These are phyloP conservation scores for Polygonum aviculare DNA, from an alignment of 148 eudicot species.

Conservation along the genomic window DNA sequence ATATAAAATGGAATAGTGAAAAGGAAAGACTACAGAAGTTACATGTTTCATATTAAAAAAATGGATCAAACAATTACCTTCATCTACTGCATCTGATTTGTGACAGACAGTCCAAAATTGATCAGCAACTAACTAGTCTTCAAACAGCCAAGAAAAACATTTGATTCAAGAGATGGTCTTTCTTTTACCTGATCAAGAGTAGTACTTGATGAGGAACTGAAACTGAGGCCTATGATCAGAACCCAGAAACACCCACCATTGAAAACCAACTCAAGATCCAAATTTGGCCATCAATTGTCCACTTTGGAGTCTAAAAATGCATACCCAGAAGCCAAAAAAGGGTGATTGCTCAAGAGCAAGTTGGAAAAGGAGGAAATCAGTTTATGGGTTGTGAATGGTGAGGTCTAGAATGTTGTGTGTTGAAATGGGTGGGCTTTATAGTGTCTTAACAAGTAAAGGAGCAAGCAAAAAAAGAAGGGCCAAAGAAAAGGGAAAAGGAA, in stretches of 20 bases:
- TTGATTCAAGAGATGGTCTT: not conserved
- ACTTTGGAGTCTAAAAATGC: not conserved
- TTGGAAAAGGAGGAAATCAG: not conserved
- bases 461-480: not conserved
- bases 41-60: not conserved
- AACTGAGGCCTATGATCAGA: not conserved
- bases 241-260: not conserved
- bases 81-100: not conserved
- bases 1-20: not conserved
- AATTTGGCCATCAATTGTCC: not conserved
- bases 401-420: not conserved
- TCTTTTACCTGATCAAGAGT: not conserved
- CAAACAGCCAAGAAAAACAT: not conserved
- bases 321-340: not conserved
- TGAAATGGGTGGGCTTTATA: slow-evolving; percentile 6
- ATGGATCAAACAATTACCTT: not conserved
- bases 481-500: slow-evolving; percentile 8
- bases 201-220: not conserved
- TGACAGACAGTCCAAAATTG: not conserved
- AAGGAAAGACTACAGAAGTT: not conserved
- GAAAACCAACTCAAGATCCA: not conserved
- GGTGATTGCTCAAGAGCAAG: not conserved
- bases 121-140: not conserved
- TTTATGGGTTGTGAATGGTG: slow-evolving; percentile 2
- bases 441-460: not conserved